Evolutionary conservation across 2,329 filamentous ascomycete genomes (phyloP).

Genomic region (Stromatinia cepivora): DNA sequence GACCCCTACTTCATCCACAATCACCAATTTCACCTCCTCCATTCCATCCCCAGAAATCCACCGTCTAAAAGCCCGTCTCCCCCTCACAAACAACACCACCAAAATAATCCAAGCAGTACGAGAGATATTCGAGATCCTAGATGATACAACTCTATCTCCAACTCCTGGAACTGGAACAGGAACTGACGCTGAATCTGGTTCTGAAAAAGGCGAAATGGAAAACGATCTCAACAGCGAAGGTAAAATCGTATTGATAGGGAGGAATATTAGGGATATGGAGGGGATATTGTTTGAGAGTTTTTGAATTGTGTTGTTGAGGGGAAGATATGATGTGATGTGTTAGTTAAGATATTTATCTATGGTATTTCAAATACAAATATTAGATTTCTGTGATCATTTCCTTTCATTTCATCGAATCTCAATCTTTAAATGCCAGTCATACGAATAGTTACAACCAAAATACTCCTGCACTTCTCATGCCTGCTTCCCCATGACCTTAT

Average conservation of each 20-base stretch:
- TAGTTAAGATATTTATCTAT: neutral
- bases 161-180: no score
- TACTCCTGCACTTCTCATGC: no score
- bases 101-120: slow-evolving; percentile 89
- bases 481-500: no score
- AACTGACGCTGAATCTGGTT: no score
- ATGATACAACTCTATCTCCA: slow-evolving; percentile 43
- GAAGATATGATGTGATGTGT: neutral
- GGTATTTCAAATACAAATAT: no score
- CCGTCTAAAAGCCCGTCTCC: slow-evolving; percentile 78
- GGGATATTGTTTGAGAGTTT: slow-evolving; percentile 3
- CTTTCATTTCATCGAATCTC: no score
- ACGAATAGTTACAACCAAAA: no score
- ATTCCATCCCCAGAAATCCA: slow-evolving; percentile 68
- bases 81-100: slow-evolving; percentile 57
- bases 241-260: slow-evolving; percentile 20
- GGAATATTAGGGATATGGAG: neutral
- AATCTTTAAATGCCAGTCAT: no score
- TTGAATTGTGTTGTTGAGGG: slow-evolving; percentile 11
- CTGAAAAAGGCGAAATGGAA: neutral
- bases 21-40: neutral
- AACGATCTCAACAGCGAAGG: neutral
- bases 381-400: no score
- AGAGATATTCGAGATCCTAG: slow-evolving; percentile 89
- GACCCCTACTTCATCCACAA: neutral